Evolutionary conservation across 306 rosid species (phyloP).

Genomic region (Lablab purpureus): DNA sequence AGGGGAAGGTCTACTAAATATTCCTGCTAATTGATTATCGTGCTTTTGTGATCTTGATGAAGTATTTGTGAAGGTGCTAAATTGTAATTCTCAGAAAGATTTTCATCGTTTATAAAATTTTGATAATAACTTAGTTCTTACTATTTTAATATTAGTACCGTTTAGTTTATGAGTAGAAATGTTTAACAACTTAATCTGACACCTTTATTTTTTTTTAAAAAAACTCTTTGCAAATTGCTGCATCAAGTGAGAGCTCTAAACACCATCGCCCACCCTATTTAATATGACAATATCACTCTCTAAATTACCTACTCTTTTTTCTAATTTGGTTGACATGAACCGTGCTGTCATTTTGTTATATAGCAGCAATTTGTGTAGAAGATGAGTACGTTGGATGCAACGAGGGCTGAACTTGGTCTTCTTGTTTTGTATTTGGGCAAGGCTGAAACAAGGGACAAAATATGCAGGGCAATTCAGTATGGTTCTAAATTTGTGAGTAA

Average conservation of each 20-base stretch:
- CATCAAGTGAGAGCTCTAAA: background rate
- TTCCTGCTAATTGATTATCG: background rate
- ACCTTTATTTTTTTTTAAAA: background rate
- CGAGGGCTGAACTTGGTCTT: conserved; percentile 93
- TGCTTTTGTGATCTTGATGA: conserved; percentile 1
- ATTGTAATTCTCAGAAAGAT: conserved; percentile 14
- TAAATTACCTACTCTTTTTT: background rate
- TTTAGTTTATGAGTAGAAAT: background rate
- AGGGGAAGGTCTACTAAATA: conserved; percentile 28
- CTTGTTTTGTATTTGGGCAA: conserved; percentile 85
- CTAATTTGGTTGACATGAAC: conserved; percentile 34
- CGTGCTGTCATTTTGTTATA: conserved; percentile 35
- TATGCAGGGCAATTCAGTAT: conserved; percentile 97
- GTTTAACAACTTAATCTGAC: background rate
- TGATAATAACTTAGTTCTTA: background rate
- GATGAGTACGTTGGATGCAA: conserved; percentile 92
- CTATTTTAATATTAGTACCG: conserved; percentile 4
- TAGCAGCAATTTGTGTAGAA: conserved; percentile 49
- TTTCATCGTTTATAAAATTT: background rate
- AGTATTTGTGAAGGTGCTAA: background rate
- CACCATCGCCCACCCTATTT: conserved; percentile 19
- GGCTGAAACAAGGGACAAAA: conserved; percentile 99
- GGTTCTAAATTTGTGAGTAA: conserved; percentile 96
- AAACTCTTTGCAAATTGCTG: background rate
- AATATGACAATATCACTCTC: conserved; percentile 1